Conservation (phyloP, 2,329 filamentous ascomycete species). For the Helotiales sp. region DNA sequence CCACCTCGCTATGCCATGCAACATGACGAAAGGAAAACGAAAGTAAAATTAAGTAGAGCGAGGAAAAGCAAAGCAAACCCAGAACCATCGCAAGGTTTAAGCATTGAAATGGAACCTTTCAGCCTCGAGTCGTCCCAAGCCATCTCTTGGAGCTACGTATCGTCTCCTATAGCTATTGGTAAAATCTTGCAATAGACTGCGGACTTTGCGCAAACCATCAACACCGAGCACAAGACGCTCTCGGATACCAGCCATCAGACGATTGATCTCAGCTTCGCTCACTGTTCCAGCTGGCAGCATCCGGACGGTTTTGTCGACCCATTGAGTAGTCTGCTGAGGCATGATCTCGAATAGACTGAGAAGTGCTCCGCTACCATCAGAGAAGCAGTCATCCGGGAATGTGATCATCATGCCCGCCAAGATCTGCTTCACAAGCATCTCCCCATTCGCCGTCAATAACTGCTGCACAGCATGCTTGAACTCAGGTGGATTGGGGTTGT, state of each 20-base stretch:
- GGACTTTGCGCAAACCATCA: constrained; percentile 70
- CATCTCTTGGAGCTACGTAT: constrained; percentile 93
- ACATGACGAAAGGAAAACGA: constrained; percentile 9
- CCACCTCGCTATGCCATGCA: constrained; percentile 26
- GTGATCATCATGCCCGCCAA: constrained; percentile 99
- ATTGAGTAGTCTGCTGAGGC: constrained; percentile 74
- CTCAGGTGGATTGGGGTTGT: constrained; percentile 63
- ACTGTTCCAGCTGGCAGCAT: constrained; percentile 83
- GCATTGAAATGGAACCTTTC: constrained; percentile 76
- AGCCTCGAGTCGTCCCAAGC: constrained; percentile 83
- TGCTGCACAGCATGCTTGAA: constrained; percentile 72
- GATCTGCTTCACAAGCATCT: constrained; percentile 80
- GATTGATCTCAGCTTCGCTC: constrained; percentile 75
- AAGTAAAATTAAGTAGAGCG: neutral
- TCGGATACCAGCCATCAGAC: constrained; percentile 77
- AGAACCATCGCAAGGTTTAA: too few species aligned
- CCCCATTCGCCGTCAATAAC: constrained; percentile 69
- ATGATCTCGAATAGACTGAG: constrained; percentile 86
- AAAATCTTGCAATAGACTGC: constrained; percentile 89
- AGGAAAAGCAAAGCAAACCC: neutral
- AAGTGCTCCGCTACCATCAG: constrained; percentile 90
- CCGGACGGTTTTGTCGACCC: constrained; percentile 81
- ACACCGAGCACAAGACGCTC: constrained; percentile 70
- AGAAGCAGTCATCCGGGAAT: constrained; percentile 93
- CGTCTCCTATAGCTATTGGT: constrained; percentile 90